A percentile compares a stretch with the other conserved stretches of the same genome.
phyloP scores from a whole-genome alignment of 2,329 filamentous ascomycete genomes.

The Aspergillus pseudoglaucus region DNA sequence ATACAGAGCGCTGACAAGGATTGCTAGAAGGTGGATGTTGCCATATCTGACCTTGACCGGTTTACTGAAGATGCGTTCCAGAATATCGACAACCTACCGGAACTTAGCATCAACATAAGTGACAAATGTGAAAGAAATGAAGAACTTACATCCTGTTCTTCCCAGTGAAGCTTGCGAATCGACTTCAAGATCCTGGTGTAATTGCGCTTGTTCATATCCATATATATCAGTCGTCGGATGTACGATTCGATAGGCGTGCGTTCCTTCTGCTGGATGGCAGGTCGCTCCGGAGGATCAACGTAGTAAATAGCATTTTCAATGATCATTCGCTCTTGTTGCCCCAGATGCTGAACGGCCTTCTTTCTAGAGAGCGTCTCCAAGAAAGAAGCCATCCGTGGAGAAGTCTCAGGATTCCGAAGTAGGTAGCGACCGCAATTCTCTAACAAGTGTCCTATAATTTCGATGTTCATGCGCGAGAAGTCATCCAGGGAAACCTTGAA shows the following conservation, averaged over 20 bases:
- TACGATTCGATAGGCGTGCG: conserved; percentile 88
- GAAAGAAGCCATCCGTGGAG: conserved; percentile 87
- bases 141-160: conserved; percentile 66
- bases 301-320: conserved; percentile 98
- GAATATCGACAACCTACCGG: conserved; percentile 58
- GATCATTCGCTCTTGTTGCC: conserved; percentile 93
- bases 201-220: conserved; percentile 89
- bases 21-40: conserved; percentile 88
- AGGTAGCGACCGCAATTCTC: conserved; percentile 96
- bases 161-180: conserved; percentile 93
- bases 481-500: conserved; percentile 96
- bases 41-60: conserved; percentile 97
- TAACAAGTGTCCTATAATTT: conserved; percentile 91
- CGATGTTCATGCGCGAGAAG: conserved; percentile 98
- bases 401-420: conserved; percentile 84
- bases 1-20: conserved; percentile 80
- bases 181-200: conserved; percentile 92
- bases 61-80: conserved; percentile 91
- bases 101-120: neutral
- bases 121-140: neutral
- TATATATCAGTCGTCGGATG: conserved; percentile 84
- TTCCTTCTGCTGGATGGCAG: conserved; percentile 94
- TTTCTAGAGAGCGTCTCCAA: conserved; percentile 92
- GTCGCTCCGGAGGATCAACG: conserved; percentile 87
- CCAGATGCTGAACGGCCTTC: conserved; percentile 90